phyloP scores from a whole-genome alignment of 495 filamentous ascomycete genomes.

The Penicillium daleae region DNA sequence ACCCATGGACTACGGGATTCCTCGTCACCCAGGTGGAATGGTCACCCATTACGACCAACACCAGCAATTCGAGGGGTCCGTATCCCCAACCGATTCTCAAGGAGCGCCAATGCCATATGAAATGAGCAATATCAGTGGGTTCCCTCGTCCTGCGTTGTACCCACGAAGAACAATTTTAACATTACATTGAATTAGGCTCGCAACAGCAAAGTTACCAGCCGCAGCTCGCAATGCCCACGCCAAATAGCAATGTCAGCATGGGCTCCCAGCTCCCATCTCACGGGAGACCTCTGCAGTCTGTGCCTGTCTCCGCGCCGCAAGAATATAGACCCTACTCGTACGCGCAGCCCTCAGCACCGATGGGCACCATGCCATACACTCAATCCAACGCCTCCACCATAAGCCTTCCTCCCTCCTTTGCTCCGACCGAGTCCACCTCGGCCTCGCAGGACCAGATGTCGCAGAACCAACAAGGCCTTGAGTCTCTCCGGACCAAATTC shows the following conservation, averaged over 20 bases:
- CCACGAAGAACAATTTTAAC: conserved; percentile 17
- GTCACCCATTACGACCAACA: conserved; percentile 38
- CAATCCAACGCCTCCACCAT: conserved; percentile 43
- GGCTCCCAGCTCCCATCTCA: conserved; percentile 36
- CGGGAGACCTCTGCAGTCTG: conserved; percentile 36
- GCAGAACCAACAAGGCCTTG: conserved; percentile 30
- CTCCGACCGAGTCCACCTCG: conserved; percentile 32
- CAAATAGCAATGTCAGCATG: conserved; percentile 39
- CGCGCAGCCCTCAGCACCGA: conserved; percentile 34
- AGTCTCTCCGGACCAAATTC: conserved; percentile 38
- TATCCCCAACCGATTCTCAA: conserved; percentile 44
- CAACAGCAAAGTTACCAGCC: conserved; percentile 42
- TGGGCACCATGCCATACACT: conserved; percentile 37
- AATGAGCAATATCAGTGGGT: conserved; percentile 34
- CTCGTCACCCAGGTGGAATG: conserved; percentile 36
- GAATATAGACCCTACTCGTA: conserved; percentile 46
- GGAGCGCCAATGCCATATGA: conserved; percentile 29
- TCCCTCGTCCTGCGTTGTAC: background rate
- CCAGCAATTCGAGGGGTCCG: conserved; percentile 42
- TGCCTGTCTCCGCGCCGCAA: conserved; percentile 39
- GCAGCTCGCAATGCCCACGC: conserved; percentile 36
- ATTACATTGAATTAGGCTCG: conserved; percentile 23
- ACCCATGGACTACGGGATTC: conserved; percentile 39
- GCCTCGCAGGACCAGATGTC: conserved; percentile 34
- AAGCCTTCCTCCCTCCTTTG: conserved; percentile 41